phyloP scores from a whole-genome alignment of 2,329 filamentous ascomycete genomes.

The Pyrenochaeta sp. region DNA sequence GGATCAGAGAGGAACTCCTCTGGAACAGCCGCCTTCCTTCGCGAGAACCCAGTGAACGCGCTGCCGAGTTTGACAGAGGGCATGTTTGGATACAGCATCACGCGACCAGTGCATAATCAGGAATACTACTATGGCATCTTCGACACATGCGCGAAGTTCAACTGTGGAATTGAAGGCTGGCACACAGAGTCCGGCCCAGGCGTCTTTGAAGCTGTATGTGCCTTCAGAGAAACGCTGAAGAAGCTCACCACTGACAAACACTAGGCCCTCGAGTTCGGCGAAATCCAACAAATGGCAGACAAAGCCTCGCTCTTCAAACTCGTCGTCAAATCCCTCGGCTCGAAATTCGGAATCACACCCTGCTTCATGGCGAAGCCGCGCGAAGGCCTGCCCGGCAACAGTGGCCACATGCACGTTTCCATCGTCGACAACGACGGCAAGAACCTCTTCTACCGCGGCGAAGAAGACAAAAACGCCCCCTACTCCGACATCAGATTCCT shows the following conservation, averaged over 20 bases:
- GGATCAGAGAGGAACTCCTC: constrained; percentile 66
- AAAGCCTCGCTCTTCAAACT: constrained; percentile 94
- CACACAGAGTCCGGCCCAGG: constrained; percentile 94
- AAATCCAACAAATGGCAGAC: constrained; percentile 90
- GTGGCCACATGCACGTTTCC: constrained; percentile 94
- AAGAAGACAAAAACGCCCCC: constrained; percentile 70
- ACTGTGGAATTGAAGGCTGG: constrained; percentile 89
- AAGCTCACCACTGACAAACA: constrained; percentile 44
- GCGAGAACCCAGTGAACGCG: constrained; percentile 73
- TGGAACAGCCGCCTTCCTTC: constrained; percentile 76
- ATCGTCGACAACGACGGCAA: constrained; percentile 79
- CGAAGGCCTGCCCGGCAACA: constrained; percentile 90
- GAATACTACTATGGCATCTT: constrained; percentile 92
- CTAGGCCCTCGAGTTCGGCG: constrained; percentile 85
- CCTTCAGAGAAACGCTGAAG: neutral
- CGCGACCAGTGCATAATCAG: constrained; percentile 85
- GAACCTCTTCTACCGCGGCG: constrained; percentile 81
- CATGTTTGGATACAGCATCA: constrained; percentile 95
- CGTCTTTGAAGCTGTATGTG: constrained; percentile 84
- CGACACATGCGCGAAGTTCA: constrained; percentile 78
- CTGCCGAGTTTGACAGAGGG: constrained; percentile 85
- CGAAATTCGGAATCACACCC: constrained; percentile 88
- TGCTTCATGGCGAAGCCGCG: constrained; percentile 99
- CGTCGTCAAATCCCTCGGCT: constrained; percentile 86
- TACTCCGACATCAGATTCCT: constrained; percentile 71